Conservation (phyloP, 352 stramenopile genomes). For the Pythium brachiatum region DNA sequence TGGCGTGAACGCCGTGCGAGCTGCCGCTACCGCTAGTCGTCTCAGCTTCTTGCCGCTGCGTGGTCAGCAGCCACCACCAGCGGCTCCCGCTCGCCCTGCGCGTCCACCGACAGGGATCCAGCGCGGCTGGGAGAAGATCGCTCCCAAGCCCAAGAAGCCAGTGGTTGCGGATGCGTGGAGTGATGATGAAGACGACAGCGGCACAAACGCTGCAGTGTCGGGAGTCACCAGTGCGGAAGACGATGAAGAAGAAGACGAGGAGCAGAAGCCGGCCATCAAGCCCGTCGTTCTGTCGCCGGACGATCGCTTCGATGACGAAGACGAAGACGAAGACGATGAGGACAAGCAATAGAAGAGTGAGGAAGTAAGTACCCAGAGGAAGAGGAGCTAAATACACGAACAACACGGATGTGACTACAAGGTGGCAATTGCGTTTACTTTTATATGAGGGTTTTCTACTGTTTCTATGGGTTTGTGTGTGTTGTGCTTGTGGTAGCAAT, state of each 20-base stretch:
- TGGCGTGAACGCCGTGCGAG: constrained; percentile 33
- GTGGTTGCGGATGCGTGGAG: constrained; percentile 73
- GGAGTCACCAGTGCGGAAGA: neutral
- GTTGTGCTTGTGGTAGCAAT: constrained; percentile 2
- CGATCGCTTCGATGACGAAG: constrained; percentile 15
- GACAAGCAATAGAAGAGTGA: constrained; percentile 8
- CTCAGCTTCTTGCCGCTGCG: constrained; percentile 61
- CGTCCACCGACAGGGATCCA: constrained; percentile 35
- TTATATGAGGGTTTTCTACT: constrained; percentile 3
- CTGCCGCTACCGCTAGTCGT: constrained; percentile 25
- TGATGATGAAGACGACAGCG: constrained; percentile 52
- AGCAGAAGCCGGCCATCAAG: constrained; percentile 8
- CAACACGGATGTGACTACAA: neutral
- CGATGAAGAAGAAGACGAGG: constrained; percentile 11
- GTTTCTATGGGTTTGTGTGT: constrained; percentile 3
- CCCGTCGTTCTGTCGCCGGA: neutral
- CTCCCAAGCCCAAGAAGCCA: constrained; percentile 32
- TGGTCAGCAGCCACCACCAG: constrained; percentile 27
- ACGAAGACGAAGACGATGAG: neutral
- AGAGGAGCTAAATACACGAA: neutral
- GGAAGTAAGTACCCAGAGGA: too few species aligned
- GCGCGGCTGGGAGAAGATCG: constrained; percentile 75
- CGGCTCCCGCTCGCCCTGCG: constrained; percentile 18
- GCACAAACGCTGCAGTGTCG: too few species aligned
- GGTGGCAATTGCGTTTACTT: constrained; percentile 11